These are phyloP conservation scores for Aureobasidium sp. DNA, from an alignment of 2,329 filamentous ascomycete species.

Conservation along the genomic window DNA sequence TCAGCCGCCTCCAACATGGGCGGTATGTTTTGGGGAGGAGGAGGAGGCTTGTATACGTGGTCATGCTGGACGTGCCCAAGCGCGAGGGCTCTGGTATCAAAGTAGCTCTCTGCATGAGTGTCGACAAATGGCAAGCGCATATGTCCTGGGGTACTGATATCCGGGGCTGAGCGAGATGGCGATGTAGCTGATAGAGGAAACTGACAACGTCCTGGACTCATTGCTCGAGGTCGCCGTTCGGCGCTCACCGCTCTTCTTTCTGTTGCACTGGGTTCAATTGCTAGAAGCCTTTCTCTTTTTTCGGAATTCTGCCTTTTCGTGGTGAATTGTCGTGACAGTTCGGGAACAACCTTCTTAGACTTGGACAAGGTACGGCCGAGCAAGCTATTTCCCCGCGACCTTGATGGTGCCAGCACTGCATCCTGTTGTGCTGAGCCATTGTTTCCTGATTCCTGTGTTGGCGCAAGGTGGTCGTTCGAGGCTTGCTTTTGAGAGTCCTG, in stretches of 20 bases:
- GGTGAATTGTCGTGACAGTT: conserved; percentile 67
- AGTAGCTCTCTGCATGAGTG: background rate
- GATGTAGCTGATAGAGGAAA: conserved; percentile 34
- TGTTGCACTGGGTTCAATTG: conserved; percentile 54
- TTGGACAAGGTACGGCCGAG: conserved; percentile 13
- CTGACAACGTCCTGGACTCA: conserved; percentile 37
- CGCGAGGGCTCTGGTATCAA: background rate
- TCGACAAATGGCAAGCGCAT: background rate
- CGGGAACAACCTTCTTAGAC: conserved; percentile 61
- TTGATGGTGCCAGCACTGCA: background rate
- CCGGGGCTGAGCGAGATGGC: conserved; percentile 35
- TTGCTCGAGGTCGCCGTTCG: conserved; percentile 40
- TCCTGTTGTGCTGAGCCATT: conserved; percentile 29
- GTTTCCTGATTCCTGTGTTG: conserved; percentile 11
- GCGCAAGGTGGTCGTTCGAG: background rate
- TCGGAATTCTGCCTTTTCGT: conserved; percentile 82
- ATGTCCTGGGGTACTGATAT: conserved; percentile 20
- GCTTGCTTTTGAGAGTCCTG: conserved; percentile 1
- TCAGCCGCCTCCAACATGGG: background rate
- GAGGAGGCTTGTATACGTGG: background rate
- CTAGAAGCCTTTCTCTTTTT: conserved; percentile 63
- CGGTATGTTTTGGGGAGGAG: background rate
- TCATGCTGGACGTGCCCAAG: background rate
- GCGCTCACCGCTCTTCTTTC: conserved; percentile 68
- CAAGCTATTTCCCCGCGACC: conserved; percentile 2